A percentile compares a stretch with the other conserved stretches of the same genome.
Conservation (phyloP, 2,329 filamentous ascomycete genomes). For the Cordyceps cicadae region DNA sequence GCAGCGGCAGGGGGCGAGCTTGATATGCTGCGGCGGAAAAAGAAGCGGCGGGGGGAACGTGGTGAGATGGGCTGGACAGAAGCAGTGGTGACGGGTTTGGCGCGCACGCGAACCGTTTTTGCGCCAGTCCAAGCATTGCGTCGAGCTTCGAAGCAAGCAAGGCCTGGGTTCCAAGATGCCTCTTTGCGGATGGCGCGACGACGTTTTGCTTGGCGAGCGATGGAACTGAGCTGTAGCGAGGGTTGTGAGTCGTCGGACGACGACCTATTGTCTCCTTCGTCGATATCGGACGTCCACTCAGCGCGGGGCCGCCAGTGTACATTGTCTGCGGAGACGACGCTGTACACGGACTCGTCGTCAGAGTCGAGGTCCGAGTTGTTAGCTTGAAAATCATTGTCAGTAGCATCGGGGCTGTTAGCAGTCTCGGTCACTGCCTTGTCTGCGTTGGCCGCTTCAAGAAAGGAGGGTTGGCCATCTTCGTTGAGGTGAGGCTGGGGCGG, state of each 20-base stretch:
- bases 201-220: constrained; percentile 46
- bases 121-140: constrained; percentile 84
- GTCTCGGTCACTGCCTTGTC: constrained; percentile 13
- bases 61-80: constrained; percentile 32
- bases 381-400: constrained; percentile 26
- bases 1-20: constrained; percentile 29
- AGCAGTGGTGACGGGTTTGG: constrained; percentile 35
- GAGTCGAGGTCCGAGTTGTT: constrained; percentile 34
- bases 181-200: constrained; percentile 54
- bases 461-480: not conserved
- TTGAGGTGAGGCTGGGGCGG: not conserved
- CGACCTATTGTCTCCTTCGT: constrained; percentile 36
- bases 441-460: not conserved
- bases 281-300: constrained; percentile 52
- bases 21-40: constrained; percentile 40
- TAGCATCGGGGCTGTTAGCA: not conserved
- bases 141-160: constrained; percentile 69
- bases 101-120: constrained; percentile 46
- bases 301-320: constrained; percentile 40
- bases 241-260: constrained; percentile 42
- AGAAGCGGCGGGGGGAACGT: constrained; percentile 40
- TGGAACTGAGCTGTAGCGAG: constrained; percentile 31
- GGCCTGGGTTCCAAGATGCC: constrained; percentile 69
- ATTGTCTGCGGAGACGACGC: constrained; percentile 47
- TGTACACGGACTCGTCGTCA: constrained; percentile 45